A percentile compares a stretch with the other conserved stretches of the same genome.
phyloP scores from a whole-genome alignment of 345 rosid genomes.

The Eucalyptus sp. region DNA sequence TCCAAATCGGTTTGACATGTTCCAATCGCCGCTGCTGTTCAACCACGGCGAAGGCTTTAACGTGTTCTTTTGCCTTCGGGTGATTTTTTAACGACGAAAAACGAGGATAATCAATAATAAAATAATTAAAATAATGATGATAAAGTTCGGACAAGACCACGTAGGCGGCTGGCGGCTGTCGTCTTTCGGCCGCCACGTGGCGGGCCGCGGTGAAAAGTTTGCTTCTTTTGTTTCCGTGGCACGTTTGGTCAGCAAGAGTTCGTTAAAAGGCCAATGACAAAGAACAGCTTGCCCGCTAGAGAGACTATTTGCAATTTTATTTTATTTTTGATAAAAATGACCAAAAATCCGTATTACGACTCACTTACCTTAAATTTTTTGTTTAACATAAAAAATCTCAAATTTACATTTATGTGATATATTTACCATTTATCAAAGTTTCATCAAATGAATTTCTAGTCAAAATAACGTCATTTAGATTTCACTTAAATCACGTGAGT shows the following conservation, averaged over 20 bases:
- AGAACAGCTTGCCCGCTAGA: background rate
- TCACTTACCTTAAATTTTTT: no score
- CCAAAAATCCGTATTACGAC: no score
- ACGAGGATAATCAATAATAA: background rate
- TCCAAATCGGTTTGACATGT: background rate
- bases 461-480: accelerated
- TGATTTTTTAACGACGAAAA: background rate
- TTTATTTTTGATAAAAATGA: no score
- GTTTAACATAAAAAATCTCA: no score
- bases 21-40: background rate
- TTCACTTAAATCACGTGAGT: background rate
- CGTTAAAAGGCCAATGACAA: background rate
- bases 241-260: background rate
- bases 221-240: background rate
- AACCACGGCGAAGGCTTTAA: background rate
- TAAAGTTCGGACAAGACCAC: background rate
- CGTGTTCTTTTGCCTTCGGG: background rate
- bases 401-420: no score
- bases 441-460: accelerated
- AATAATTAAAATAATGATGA: background rate
- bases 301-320: no score
- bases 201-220: background rate
- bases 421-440: accelerated
- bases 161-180: background rate
- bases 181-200: background rate